A percentile compares a stretch with the other conserved stretches of the same genome.
phyloP scores from a whole-genome alignment of 257 asterid species.

The Rauvolfia tetraphylla region DNA sequence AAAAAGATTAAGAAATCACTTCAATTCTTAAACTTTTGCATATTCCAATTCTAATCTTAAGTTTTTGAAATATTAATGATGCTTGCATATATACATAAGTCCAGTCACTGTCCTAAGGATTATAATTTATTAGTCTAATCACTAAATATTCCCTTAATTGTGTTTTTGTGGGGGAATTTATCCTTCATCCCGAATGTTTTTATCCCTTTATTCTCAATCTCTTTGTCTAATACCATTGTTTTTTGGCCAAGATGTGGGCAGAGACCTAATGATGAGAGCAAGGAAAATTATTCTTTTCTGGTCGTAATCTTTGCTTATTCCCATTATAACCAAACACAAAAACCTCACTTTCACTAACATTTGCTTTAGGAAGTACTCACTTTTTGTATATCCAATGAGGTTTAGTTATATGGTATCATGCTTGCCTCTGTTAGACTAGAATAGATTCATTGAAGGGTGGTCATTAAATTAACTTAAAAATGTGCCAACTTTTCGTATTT shows the following conservation, averaged over 20 bases:
- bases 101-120: conserved; percentile 10
- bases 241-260: neutral
- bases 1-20: neutral
- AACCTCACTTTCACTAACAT: conserved; percentile 7
- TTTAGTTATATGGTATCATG: neutral
- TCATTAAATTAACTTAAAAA: conserved; percentile 1
- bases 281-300: conserved; percentile 4
- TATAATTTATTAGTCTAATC: neutral
- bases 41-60: neutral
- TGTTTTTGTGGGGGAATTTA: conserved; percentile 7
- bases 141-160: conserved; percentile 7
- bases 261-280: neutral
- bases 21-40: neutral
- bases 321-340: conserved; percentile 5
- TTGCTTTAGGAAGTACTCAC: conserved; percentile 3
- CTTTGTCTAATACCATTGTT: neutral
- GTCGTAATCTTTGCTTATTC: neutral
- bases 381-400: conserved; percentile 21
- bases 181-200: conserved; percentile 3
- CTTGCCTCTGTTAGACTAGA: neutral
- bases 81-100: neutral
- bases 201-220: conserved; percentile 14
- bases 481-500: neutral
- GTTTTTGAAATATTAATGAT: neutral
- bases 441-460: conserved; percentile 7